A percentile compares a stretch with the other conserved stretches of the same genome.
These are phyloP conservation scores for Paracoccidioides brasiliensis DNA, from an alignment of 2,329 filamentous ascomycete species.

Conservation along the genomic window DNA sequence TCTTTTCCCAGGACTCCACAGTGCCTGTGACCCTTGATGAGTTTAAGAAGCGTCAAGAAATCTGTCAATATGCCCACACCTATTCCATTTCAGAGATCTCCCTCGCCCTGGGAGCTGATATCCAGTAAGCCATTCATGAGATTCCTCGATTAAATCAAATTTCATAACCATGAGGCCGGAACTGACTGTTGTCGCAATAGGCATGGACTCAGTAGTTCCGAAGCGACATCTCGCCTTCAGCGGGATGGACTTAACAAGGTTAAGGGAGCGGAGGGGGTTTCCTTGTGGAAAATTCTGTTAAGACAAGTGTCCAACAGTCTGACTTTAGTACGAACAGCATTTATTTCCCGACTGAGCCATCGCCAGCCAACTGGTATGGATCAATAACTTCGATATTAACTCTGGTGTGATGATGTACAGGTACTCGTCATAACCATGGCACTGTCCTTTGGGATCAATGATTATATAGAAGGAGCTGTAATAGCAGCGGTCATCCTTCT, in stretches of 20 bases:
- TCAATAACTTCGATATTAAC: slow-evolving; percentile 9
- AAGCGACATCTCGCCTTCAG: slow-evolving; percentile 52
- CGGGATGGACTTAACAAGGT: slow-evolving; percentile 58
- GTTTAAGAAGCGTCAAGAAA: slow-evolving; percentile 5
- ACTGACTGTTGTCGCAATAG: slow-evolving; percentile 13
- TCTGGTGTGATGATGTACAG: slow-evolving; percentile 26
- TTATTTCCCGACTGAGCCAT: slow-evolving; percentile 9
- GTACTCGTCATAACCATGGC: slow-evolving; percentile 65
- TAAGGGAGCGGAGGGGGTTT: slow-evolving; percentile 57
- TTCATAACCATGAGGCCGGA: neutral
- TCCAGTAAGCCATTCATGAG: slow-evolving; percentile 12
- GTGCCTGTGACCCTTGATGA: slow-evolving; percentile 5
- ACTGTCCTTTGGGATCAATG: slow-evolving; percentile 41
- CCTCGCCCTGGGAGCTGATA: slow-evolving; percentile 13
- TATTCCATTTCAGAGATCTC: slow-evolving; percentile 13
- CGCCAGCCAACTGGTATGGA: slow-evolving; percentile 6
- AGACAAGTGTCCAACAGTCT: slow-evolving; percentile 66
- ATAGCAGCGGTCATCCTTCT: slow-evolving; percentile 46
- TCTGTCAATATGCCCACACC: slow-evolving; percentile 17
- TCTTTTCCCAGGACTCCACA: neutral
- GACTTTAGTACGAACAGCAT: slow-evolving; percentile 42
- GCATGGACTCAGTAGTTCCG: slow-evolving; percentile 50
- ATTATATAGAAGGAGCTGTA: slow-evolving; percentile 47
- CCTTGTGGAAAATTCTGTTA: slow-evolving; percentile 61
- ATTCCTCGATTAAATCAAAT: neutral